Base-by-base conservation (phyloP, 805 yeast species). In the Pichia sporocuriosa region DNA sequence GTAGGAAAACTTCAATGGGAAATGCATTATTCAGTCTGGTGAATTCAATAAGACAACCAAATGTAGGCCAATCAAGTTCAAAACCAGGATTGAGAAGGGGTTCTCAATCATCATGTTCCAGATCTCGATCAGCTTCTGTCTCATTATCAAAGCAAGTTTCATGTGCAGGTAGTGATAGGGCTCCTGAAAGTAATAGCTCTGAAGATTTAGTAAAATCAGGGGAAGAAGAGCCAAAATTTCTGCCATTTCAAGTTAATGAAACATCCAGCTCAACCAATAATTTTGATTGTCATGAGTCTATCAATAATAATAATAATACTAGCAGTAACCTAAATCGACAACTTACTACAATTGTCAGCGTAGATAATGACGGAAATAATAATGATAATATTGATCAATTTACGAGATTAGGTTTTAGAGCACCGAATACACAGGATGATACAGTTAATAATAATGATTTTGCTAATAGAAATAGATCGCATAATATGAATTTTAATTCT, bases 1-100 rank as follows among this genome's bases (percentile, higher is more conserved):
- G 41, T 17, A 32, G 60, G 37, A 59, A 57, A 39, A 50, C 56
- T 1, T 57, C 61, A 20, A 58, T 59, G 15, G 49, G 59, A 11
- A 57, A 53, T 39, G 54, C 56, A 9, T 43, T 59, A 9, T 46
- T 54, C 8, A 56, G 34, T 27, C 46, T 59, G 12, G 58, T 59
- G 20, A 52, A 51, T 35, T 51, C 57, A 3, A 58, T 59, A 16
- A 50, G 62, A 35, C 40, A 35, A 20, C 38, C 38, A 10, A 19
- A 21, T 22, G 22, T 30, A 26, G 23, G 19, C 9, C 38, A 29
- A 26, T 16, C 40, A 8, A 23, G 32, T 11, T n/a, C 24, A 15
- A 28, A 13, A n/a, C 28, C 21, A 29, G 47, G 32, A 27, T 6
- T 47, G 46, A 17, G 37, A 35, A 35, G 44, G 19, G 37, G 29